These are phyloP conservation scores for Pelargonium fulgidum DNA, from an alignment of 441 rosid species.

Conservation along the genomic window DNA sequence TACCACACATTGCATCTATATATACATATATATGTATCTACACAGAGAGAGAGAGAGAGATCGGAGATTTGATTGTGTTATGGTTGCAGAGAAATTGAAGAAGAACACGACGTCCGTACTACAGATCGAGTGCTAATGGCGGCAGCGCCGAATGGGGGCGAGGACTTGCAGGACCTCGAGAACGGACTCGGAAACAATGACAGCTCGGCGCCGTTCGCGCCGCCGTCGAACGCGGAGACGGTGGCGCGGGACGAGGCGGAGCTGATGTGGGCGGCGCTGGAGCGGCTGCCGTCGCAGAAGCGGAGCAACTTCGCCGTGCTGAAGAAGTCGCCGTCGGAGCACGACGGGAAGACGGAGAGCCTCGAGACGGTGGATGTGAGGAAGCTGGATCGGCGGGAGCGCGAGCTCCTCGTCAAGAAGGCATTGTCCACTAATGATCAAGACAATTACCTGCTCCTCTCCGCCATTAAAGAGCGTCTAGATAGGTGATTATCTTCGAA, in stretches of 20 bases:
- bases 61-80: no score
- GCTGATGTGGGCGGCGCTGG: conserved; percentile 75
- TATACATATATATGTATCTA: not conserved
- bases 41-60: not conserved
- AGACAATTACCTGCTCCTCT: conserved; percentile 60
- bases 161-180: not conserved
- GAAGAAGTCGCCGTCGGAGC: conserved; percentile 33
- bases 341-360: conserved; percentile 5
- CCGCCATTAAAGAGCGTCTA: conserved; percentile 70
- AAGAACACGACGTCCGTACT: not conserved
- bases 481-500: conserved; percentile 37
- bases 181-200: not conserved
- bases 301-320: conserved; percentile 43
- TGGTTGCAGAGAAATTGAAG: no score
- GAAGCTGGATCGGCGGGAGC: conserved; percentile 44
- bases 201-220: conserved; percentile 31
- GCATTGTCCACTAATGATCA: conserved; percentile 82
- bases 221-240: conserved; percentile 60
- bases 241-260: conserved; percentile 68
- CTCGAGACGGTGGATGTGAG: conserved; percentile 63
- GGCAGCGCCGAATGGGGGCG: conserved; percentile 22
- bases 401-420: conserved; percentile 69
- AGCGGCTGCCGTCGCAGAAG: conserved; percentile 58
- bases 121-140: conserved; percentile 31
- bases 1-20: not conserved